Base-by-base conservation (phyloP, 1,284 basidiomycete species). In the Phlebopus sp. region DNA sequence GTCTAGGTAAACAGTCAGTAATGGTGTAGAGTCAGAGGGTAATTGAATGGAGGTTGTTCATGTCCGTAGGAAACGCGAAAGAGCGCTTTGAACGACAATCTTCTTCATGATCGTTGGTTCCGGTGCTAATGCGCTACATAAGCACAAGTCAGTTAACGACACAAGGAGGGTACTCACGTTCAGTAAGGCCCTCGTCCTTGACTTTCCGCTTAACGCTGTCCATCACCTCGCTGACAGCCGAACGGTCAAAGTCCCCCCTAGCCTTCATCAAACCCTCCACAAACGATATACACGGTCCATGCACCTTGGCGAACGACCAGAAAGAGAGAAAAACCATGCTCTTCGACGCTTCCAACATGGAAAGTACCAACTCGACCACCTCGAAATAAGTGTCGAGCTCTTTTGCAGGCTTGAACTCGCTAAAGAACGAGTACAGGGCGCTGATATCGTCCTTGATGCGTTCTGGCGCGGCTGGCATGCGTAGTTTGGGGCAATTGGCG, bases 301-400 rank as follows among this genome's bases (percentile, higher is more conserved):
- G 90, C 14, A 89, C 81, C 61, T 94, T 92, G n/a, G 95, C 96
- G 68, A 99, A 99, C 10, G 84, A 80, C 90, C 91, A 93, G 68
- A 87, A 98, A 18, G 96, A 95, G 51, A 99, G 73, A 73, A 98
- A 97, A 3, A 91, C 87, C 74, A 99, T 86, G 55, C 92, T 91
- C 65, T 91, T 87, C 27, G 90, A 92, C 1, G 95, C 92, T 50
- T 91, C 89, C 27, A 99, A 71, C 67, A 99, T 80, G 5, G 85
- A 79, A 10, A 94, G 75, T 35, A 96, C 81, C 74, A 86, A 78
- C 62, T 97, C 90, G 49, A 99, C 71, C 39, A 99, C 84, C 59
- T 94, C 89, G 55, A 99, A 92, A 57, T 86, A 80, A 36, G 74
- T 71, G 58, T 93, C 86, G 31, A 98, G 76, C 55, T 97, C 94